A percentile compares a stretch with the other conserved stretches of the same genome.
Conservation (phyloP, 2,329 filamentous ascomycete species). For the Phoma sp. region DNA sequence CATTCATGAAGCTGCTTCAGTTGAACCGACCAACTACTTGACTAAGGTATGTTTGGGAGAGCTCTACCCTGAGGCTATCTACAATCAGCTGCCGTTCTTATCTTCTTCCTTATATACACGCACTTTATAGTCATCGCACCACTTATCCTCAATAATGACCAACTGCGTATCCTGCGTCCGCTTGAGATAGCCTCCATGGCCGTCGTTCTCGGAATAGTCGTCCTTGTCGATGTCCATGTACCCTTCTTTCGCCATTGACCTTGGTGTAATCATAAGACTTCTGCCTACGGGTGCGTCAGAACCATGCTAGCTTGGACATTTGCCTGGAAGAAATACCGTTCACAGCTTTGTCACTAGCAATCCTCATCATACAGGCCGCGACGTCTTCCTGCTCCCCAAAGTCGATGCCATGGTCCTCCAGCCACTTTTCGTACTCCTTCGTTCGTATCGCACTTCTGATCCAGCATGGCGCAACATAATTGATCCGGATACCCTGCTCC, state of each 20-base stretch:
- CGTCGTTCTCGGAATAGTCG: constrained; percentile 45
- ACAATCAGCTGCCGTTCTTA: neutral
- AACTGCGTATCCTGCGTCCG: constrained; percentile 49
- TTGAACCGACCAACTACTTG: no score
- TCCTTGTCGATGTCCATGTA: constrained; percentile 51
- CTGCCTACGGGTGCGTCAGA: constrained; percentile 33
- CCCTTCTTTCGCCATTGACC: constrained; percentile 48
- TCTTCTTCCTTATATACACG: constrained; percentile 41
- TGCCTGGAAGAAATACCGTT: constrained; percentile 18
- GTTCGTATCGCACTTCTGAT: constrained; percentile 35
- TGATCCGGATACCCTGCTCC: constrained; percentile 27
- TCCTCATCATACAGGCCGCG: constrained; percentile 44
- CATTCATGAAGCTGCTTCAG: no score
- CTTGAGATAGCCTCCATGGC: constrained; percentile 44
- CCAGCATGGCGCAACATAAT: constrained; percentile 28
- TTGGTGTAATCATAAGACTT: constrained; percentile 51
- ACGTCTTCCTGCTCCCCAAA: constrained; percentile 45
- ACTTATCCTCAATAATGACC: constrained; percentile 52
- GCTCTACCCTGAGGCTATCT: neutral
- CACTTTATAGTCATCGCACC: constrained; percentile 48
- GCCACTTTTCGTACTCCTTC: constrained; percentile 51
- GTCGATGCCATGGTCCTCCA: constrained; percentile 49
- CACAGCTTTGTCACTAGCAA: constrained; percentile 30
- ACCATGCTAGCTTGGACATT: neutral
- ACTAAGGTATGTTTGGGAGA: neutral